Base-by-base conservation (phyloP, 805 yeast species). In the Ogataea ramenticola region DNA sequence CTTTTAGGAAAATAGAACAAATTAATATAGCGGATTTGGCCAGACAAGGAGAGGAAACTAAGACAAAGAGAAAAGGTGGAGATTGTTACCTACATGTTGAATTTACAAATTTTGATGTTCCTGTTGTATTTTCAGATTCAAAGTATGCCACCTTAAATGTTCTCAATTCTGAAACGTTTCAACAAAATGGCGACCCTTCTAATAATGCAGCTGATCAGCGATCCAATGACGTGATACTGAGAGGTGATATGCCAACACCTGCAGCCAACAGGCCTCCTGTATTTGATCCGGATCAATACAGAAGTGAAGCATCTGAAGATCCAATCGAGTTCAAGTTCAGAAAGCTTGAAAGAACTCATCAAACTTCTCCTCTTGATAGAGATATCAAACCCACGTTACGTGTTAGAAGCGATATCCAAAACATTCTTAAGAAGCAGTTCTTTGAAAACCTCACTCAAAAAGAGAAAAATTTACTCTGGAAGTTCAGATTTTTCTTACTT, bases 271-370 rank as follows among this genome's bases (percentile, higher is more conserved):
- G 37, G 27, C 45, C 49, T 32, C 61, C 54, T 52, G 72, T 82
- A 16, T 79, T 77, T 56, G 93, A 85, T 52, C 89, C 89, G 0
- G 91, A 85, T 49, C 80, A 76, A 53, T 59, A 62, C 35, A 45
- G 68, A 17, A 56, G 57, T 14, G 66, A 64, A 34, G 52, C 54
- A 16, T 65, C 70, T 19, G 78, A 74, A 47, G 95, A 91, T 54
- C 96, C 96, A 1, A 82, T 93, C 20, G 98, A 93, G 57, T 74
- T 80, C 49, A 93, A 91, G 59, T 88, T 84, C 57, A 79, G 96
- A 51, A 79, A 83, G 46, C 65, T 91, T 42, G 93, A 90, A 49
- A 82, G 97, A 61, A 78, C 85, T 40, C 87, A 90, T 52, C 83
- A 85, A 55, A 77, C 82, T 41, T 74, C 86, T 1, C 75, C 86